A percentile compares a stretch with the other conserved stretches of the same genome.
These are phyloP conservation scores for Nemania serpens DNA, from an alignment of 2,329 filamentous ascomycete genomes.

Conservation along the genomic window DNA sequence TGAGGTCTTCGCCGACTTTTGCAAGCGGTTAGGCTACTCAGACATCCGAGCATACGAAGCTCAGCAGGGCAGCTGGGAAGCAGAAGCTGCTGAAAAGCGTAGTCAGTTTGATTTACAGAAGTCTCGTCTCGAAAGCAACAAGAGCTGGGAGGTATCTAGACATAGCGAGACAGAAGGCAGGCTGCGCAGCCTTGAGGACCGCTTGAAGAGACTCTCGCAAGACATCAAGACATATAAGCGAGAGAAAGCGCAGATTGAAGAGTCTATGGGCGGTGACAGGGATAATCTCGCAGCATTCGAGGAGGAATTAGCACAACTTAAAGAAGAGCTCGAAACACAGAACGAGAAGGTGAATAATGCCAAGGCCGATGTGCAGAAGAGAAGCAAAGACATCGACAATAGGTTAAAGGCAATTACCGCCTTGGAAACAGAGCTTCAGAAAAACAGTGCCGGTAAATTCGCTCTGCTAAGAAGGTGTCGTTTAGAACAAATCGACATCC, in stretches of 20 bases:
- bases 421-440: conserved; percentile 85
- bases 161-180: conserved; percentile 66
- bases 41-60: conserved; percentile 93
- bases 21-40: conserved; percentile 80
- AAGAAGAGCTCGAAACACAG: conserved; percentile 69
- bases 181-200: conserved; percentile 69
- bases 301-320: conserved; percentile 71
- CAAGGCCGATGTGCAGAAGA: conserved; percentile 79
- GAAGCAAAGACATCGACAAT: conserved; percentile 80
- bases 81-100: conserved; percentile 86
- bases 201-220: conserved; percentile 67
- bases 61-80: conserved; percentile 89
- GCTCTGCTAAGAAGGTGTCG: conserved; percentile 85
- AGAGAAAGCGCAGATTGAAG: conserved; percentile 76
- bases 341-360: conserved; percentile 78
- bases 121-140: conserved; percentile 68
- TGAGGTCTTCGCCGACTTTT: conserved; percentile 84
- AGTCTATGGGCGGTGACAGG: conserved; percentile 71
- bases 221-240: conserved; percentile 72
- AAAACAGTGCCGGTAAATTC: conserved; percentile 82
- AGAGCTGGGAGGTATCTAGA: conserved; percentile 61
- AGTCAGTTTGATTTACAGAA: conserved; percentile 85
- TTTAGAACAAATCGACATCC: conserved; percentile 88
- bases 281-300: conserved; percentile 78
- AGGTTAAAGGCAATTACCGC: conserved; percentile 73